Conservation (phyloP, 1,284 basidiomycete species). For the Coniophora puteana region DNA sequence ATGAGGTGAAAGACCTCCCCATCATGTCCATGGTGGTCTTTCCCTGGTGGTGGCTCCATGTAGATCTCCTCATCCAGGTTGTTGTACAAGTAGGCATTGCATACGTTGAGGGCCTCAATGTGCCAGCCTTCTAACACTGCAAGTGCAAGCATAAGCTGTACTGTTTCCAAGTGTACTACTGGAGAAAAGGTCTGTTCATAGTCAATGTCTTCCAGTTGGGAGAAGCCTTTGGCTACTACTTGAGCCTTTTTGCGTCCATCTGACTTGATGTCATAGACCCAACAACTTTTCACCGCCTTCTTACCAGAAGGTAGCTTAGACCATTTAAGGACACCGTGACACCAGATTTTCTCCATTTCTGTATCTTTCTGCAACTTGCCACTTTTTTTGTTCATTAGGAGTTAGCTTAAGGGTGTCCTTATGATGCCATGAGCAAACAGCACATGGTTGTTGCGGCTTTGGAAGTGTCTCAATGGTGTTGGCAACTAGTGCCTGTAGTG, state of each 20-base stretch:
- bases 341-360: too few species aligned
- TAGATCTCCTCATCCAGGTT: slow-evolving; percentile 19
- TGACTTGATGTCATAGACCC: slow-evolving; percentile 37
- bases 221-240: slow-evolving; percentile 41
- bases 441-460: too few species aligned
- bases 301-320: slow-evolving; percentile 16
- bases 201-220: slow-evolving; percentile 31
- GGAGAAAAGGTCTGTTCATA: slow-evolving; percentile 40
- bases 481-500: too few species aligned
- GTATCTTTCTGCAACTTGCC: too few species aligned
- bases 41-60: slow-evolving; percentile 21
- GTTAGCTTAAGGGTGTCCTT: too few species aligned
- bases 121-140: slow-evolving; percentile 6
- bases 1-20: slow-evolving; percentile 14
- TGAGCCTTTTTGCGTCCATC: slow-evolving; percentile 31
- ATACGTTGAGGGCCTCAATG: slow-evolving; percentile 25
- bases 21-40: slow-evolving; percentile 9
- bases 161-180: slow-evolving; percentile 30
- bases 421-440: too few species aligned
- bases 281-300: slow-evolving; percentile 27
- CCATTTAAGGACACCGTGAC: too few species aligned
- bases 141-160: slow-evolving; percentile 31
- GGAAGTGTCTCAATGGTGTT: too few species aligned
- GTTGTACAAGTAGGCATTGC: slow-evolving; percentile 21
- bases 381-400: too few species aligned